phyloP scores from a whole-genome alignment of 1,284 basidiomycete species.

The Leccinum angustisporum region DNA sequence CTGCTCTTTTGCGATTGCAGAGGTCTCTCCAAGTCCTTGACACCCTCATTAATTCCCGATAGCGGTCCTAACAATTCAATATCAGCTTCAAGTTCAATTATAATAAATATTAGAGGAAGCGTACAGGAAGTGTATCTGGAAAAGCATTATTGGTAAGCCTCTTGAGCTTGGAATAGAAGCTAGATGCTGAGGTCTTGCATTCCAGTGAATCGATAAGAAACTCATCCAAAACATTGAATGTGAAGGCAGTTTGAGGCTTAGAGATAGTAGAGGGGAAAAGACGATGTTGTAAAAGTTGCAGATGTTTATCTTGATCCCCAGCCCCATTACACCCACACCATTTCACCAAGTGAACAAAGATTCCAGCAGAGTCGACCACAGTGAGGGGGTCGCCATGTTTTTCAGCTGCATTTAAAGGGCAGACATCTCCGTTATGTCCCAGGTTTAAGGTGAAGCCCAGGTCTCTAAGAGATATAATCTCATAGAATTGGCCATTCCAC shows the following conservation, averaged over 20 bases:
- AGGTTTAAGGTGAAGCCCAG: conserved; percentile 6
- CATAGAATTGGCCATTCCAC: conserved; percentile 11
- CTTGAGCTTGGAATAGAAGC: conserved; percentile 27
- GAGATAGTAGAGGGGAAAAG: conserved; percentile 28
- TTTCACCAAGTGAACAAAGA: conserved; percentile 8
- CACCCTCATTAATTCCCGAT: conserved; percentile 12
- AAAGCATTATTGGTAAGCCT: conserved; percentile 25
- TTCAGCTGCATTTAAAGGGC: background rate
- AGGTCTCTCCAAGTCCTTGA: conserved; percentile 12
- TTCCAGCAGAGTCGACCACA: conserved; percentile 7
- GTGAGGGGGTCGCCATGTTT: background rate
- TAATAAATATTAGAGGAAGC: background rate
- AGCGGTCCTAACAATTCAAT: conserved; percentile 7
- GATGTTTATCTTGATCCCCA: background rate
- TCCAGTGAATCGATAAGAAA: conserved; percentile 28
- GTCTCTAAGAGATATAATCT: background rate
- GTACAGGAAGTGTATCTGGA: conserved; percentile 24
- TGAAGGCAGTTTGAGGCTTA: conserved; percentile 30
- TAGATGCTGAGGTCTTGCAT: conserved; percentile 32
- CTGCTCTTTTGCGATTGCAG: conserved; percentile 3
- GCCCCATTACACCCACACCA: conserved; percentile 10
- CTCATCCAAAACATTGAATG: conserved; percentile 28
- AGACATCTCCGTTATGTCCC: conserved; percentile 2
- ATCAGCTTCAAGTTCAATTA: no score
- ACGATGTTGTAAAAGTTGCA: conserved; percentile 10